Conservation (phyloP, 495 filamentous ascomycete species). For the Evansstolkia leycettana region DNA sequence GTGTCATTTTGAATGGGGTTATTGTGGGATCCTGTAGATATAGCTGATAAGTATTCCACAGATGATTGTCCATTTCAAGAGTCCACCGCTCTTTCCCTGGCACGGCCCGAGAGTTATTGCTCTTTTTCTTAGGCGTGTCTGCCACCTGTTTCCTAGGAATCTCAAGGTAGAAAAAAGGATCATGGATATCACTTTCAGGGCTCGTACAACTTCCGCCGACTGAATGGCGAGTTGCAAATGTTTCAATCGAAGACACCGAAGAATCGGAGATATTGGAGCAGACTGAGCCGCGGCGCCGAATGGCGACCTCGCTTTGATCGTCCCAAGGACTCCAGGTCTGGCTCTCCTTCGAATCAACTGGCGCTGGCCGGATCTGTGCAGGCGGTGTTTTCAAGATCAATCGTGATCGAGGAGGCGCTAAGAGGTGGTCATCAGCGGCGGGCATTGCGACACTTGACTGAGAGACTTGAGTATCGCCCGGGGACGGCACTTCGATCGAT, state of each 20-base stretch:
- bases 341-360: slow-evolving; percentile 16
- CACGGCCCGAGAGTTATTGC: slow-evolving; percentile 9
- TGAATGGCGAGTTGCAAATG: slow-evolving; percentile 50
- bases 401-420: slow-evolving; percentile 34
- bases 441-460: slow-evolving; percentile 10
- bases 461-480: slow-evolving; percentile 10
- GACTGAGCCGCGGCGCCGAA: slow-evolving; percentile 43
- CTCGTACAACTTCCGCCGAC: slow-evolving; percentile 58
- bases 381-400: slow-evolving; percentile 52
- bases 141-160: slow-evolving; percentile 21
- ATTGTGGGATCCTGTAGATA: slow-evolving; percentile 88
- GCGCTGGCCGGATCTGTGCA: slow-evolving; percentile 36
- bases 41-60: slow-evolving; percentile 81
- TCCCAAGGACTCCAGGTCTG: slow-evolving; percentile 21
- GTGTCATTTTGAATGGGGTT: slow-evolving; percentile 85
- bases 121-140: slow-evolving; percentile 18
- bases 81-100: slow-evolving; percentile 49
- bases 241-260: slow-evolving; percentile 55
- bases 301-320: slow-evolving; percentile 21
- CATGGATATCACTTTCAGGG: slow-evolving; percentile 47
- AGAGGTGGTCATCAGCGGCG: slow-evolving; percentile 32
- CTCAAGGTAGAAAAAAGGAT: slow-evolving; percentile 41
- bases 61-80: slow-evolving; percentile 77
- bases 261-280: slow-evolving; percentile 58
- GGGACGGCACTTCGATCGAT: slow-evolving; percentile 44